These are phyloP conservation scores for Hanseniaspora pseudoguilliermondii DNA, from an alignment of 805 yeast genomes.

Conservation along the genomic window DNA sequence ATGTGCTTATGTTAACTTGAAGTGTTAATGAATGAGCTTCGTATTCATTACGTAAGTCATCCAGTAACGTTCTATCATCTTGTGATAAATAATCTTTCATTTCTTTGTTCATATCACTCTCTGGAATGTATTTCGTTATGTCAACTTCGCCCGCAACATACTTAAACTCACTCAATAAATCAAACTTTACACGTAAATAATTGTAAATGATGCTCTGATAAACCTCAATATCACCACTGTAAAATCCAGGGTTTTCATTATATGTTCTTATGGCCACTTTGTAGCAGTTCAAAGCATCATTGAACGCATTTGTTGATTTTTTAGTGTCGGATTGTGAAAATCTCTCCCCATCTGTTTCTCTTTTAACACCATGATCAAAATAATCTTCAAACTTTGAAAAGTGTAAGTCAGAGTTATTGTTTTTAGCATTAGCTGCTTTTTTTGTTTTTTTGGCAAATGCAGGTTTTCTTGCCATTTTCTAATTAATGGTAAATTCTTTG, in stretches of 20 bases:
- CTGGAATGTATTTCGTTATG: constrained; percentile 20
- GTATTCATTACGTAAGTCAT: neutral
- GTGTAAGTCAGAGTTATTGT: neutral
- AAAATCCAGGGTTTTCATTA: constrained; percentile 12
- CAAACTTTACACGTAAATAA: constrained; percentile 23
- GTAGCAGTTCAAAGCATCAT: constrained; percentile 22
- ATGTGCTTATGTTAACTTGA: constrained; percentile 13
- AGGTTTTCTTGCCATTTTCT: constrained; percentile 10
- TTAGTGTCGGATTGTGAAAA: constrained; percentile 26
- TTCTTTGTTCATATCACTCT: constrained; percentile 18
- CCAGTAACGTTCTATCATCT: constrained; percentile 5
- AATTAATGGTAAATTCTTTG: too few relatives aligned
- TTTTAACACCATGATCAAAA: constrained; percentile 23
- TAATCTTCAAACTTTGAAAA: constrained; percentile 22
- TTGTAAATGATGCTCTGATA: constrained; percentile 27
- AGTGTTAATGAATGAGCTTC: neutral
- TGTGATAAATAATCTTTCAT: constrained; percentile 15
- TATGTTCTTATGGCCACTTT: constrained; percentile 24
- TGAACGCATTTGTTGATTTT: constrained; percentile 22
- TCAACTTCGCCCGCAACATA: constrained; percentile 25
- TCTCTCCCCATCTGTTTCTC: constrained; percentile 28
- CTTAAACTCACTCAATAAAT: constrained; percentile 23
- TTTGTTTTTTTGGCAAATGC: constrained; percentile 1
- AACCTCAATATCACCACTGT: constrained; percentile 22
- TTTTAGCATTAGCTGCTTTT: neutral